These are phyloP conservation scores for Neocucurbitaria cava DNA, from an alignment of 2,329 filamentous ascomycete genomes.

Conservation along the genomic window DNA sequence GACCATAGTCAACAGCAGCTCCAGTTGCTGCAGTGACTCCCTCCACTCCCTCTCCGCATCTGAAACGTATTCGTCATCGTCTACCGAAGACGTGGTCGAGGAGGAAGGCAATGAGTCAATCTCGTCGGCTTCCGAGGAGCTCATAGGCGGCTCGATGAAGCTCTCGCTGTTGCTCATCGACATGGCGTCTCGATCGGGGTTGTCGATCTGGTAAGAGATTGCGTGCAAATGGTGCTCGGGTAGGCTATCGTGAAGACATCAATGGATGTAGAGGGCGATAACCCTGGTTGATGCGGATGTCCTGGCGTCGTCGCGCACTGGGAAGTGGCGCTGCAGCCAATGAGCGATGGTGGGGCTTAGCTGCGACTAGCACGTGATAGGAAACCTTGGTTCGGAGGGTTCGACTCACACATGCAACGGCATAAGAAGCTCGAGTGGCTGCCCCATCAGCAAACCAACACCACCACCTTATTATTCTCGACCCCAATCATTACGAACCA, in stretches of 20 bases:
- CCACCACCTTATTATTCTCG: not conserved
- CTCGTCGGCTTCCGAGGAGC: conserved; percentile 50
- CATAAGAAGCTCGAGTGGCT: conserved; percentile 11
- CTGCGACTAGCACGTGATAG: conserved; percentile 17
- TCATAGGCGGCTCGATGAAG: conserved; percentile 44
- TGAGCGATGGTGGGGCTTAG: conserved; percentile 34
- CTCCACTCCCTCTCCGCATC: conserved; percentile 97
- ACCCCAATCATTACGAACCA: conserved; percentile 8
- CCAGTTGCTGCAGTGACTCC: conserved; percentile 89
- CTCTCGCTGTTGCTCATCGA: conserved; percentile 46
- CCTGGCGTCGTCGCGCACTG: conserved; percentile 14
- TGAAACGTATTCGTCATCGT: conserved; percentile 68
- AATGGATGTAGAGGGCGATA: conserved; percentile 6
- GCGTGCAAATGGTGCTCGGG: not conserved
- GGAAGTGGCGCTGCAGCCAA: conserved; percentile 31
- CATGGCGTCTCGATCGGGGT: conserved; percentile 29
- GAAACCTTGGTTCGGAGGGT: conserved; percentile 22
- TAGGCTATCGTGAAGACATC: conserved; percentile 30
- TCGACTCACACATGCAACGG: conserved; percentile 26
- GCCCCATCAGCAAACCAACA: not conserved
- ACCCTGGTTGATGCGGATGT: conserved; percentile 7
- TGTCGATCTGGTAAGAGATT: not conserved
- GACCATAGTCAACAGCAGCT: conserved; percentile 92
- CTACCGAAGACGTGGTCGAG: conserved; percentile 58
- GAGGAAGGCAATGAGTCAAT: conserved; percentile 60